Base-by-base conservation (phyloP, 768 basidiomycete species). In the Cyathus striatus region DNA sequence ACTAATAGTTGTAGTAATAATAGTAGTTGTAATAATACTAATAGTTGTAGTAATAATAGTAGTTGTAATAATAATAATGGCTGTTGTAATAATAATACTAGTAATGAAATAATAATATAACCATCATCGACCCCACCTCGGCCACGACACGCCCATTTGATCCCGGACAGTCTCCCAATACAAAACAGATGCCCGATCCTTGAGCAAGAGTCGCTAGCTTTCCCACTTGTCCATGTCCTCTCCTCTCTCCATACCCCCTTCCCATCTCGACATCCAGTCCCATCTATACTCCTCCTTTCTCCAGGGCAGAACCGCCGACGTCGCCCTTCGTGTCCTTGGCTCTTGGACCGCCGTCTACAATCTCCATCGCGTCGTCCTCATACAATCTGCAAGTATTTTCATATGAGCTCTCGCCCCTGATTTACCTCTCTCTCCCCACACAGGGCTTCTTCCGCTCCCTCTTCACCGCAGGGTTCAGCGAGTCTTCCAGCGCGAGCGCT, bases 371-470 rank as follows among this genome's bases (percentile, higher is more conserved):
- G 83, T 94, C 41, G 80, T 96, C 27, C 80, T 95, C 46, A 90
- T 91, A 33, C 93, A 95, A 62, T 81, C 90, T 6, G 90, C 89
- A 42, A 43, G 53, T 48, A 17, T 35, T n/a, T 27, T 26, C 10
- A 30, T n/a, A 30, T 50, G 23, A 3, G 13, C 32, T 47, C 52
- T 41, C 39, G n/a, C 45, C 36, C 33, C 27, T 40, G 47, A 39
- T 26, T 13, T 36, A 36, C 10, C 10, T 36, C 35, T 51, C 1
- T 53, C n/a, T n/a, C n/a, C 10, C 27, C 27, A 30, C 16, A 30
- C 16, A 88, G 83, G 92, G 86, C 9, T 96, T 91, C 73, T 94
- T 95, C 65, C 74, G 79, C 38, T 83, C 88, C 23, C 75, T 96
- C 17, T 96, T 95, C 63, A 89, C 86, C 1, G 76, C 80, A 1